Percentiles rank a stretch among this genome's conserved stretches.
Evolutionary conservation across 2,329 filamentous ascomycete genomes (phyloP).

Genomic region (Trichophyton equinum): DNA sequence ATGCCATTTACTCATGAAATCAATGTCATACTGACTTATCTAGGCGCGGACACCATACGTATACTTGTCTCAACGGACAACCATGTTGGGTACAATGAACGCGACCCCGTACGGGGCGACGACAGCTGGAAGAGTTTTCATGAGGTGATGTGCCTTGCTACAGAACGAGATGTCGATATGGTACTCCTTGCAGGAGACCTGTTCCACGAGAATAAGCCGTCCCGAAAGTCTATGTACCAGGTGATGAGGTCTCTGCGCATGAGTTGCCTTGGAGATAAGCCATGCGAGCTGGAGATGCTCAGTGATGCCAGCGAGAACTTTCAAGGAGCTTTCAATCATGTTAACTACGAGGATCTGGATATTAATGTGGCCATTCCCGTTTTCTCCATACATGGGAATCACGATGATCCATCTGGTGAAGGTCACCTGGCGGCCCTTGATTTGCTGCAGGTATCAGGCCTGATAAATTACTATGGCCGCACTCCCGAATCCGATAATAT

Average conservation of each 20-base stretch:
- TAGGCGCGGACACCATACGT: conserved; percentile 70
- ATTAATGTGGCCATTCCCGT: conserved; percentile 96
- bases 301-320: conserved; percentile 89
- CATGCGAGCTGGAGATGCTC: conserved; percentile 86
- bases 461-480: conserved; percentile 92
- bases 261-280: conserved; percentile 91
- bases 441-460: conserved; percentile 74
- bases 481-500: conserved; percentile 90
- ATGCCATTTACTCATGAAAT: background rate
- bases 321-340: conserved; percentile 76
- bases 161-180: conserved; percentile 89
- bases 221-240: conserved; percentile 88
- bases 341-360: conserved; percentile 95
- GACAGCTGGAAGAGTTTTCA: conserved; percentile 96
- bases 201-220: conserved; percentile 97
- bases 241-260: conserved; percentile 89
- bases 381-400: conserved; percentile 96
- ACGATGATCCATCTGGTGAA: conserved; percentile 95
- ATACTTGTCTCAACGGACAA: conserved; percentile 93
- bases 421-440: conserved; percentile 86
- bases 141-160: conserved; percentile 83
- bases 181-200: conserved; percentile 86
- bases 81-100: conserved; percentile 92
- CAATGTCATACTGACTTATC: background rate
- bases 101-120: conserved; percentile 85